A percentile compares a stretch with the other conserved stretches of the same genome.
phyloP scores from a whole-genome alignment of 345 rosid species.

The Barbarea vulgaris region DNA sequence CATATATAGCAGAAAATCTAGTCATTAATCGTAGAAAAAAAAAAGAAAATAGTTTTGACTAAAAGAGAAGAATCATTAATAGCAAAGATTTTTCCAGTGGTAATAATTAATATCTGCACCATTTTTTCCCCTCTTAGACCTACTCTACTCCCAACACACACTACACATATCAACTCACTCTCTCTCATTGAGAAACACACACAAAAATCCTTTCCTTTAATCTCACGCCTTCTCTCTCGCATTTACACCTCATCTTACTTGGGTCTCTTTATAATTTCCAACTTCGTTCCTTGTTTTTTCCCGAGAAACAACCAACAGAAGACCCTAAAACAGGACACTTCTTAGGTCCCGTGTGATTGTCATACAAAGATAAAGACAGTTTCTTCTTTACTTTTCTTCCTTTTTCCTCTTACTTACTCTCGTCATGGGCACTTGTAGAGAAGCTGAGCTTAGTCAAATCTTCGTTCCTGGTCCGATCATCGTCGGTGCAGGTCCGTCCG shows the following conservation, averaged over 20 bases:
- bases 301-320: conserved; percentile 35
- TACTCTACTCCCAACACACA: conserved; percentile 34
- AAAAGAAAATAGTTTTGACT: conserved; percentile 33
- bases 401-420: conserved; percentile 1
- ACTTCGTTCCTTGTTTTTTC: conserved; percentile 38
- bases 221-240: conserved; percentile 39
- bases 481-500: conserved; percentile 98
- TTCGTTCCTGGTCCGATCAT: conserved; percentile 65
- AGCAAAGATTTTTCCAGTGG: conserved; percentile 38
- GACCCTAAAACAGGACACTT: conserved; percentile 36
- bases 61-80: conserved; percentile 24
- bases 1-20: not conserved
- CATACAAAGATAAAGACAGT: conserved; percentile 12
- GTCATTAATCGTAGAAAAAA: conserved; percentile 1
- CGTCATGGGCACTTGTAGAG: conserved; percentile 52
- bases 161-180: conserved; percentile 23
- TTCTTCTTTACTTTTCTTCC: not conserved
- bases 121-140: conserved; percentile 30
- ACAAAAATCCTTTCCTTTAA: conserved; percentile 40
- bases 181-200: conserved; percentile 32
- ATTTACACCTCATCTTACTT: conserved; percentile 38
- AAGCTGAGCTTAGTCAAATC: conserved; percentile 29
- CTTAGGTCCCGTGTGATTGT: conserved; percentile 29
- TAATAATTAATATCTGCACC: conserved; percentile 39
- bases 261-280: conserved; percentile 28